phyloP scores from a whole-genome alignment of 805 yeast species.

The Candida sakaeoensis region DNA sequence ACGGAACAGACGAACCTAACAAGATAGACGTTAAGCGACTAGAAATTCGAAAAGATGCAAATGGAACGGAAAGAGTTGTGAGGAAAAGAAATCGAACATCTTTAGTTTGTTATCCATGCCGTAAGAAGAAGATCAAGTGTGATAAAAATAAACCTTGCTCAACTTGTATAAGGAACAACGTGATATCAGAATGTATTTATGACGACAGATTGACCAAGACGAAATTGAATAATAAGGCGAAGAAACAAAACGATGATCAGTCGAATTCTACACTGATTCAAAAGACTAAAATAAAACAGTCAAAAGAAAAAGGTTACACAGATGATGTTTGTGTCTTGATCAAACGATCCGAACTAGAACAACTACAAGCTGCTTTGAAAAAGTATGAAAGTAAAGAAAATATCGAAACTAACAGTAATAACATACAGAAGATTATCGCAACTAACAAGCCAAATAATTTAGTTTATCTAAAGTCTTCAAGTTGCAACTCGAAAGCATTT shows the following conservation, averaged over 20 bases:
- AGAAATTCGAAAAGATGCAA: not conserved
- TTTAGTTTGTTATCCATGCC: constrained; percentile 37
- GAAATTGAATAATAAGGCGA: not conserved
- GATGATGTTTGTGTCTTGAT: constrained; percentile 11
- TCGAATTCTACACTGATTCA: not conserved
- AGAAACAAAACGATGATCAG: not conserved
- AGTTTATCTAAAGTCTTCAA: constrained; percentile 6
- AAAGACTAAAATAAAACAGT: not conserved
- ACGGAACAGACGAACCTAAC: not conserved
- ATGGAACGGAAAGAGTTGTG: constrained; percentile 1
- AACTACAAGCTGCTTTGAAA: constrained; percentile 9
- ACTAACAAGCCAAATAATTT: not conserved
- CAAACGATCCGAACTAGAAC: constrained; percentile 11
- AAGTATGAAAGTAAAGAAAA: constrained; percentile 3
- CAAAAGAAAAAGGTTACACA: not conserved
- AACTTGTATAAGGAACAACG: constrained; percentile 25
- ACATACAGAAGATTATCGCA: not conserved
- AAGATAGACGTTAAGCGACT: too few species aligned
- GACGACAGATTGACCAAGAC: constrained; percentile 8
- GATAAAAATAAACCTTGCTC: constrained; percentile 39
- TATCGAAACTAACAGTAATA: not conserved
- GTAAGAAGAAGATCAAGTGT: constrained; percentile 38
- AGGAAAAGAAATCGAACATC: constrained; percentile 30
- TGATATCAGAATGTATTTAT: constrained; percentile 14
- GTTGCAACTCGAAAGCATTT: constrained; percentile 3